Conservation (phyloP, 805 yeast genomes). For the Saccharomycopsis malanga region DNA sequence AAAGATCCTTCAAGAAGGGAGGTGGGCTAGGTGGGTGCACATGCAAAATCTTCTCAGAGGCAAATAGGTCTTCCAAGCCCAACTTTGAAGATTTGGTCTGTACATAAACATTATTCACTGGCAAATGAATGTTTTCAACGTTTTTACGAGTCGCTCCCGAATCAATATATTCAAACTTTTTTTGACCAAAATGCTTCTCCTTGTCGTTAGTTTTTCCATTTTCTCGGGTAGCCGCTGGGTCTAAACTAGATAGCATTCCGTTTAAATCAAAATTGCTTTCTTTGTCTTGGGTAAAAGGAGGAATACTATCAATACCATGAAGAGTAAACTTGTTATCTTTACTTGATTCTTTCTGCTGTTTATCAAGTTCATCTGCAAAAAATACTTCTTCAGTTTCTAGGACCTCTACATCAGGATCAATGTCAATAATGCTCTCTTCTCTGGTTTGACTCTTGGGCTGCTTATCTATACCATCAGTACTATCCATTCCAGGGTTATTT, state of each 20-base stretch:
- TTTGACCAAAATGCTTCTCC: too few relatives aligned
- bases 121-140: constrained; percentile 15
- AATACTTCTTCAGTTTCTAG: neutral
- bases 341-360: neutral
- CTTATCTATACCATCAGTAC: too few relatives aligned
- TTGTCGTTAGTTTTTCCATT: too few relatives aligned
- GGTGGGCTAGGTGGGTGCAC: constrained; percentile 11
- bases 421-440: too few relatives aligned
- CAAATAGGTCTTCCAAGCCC: constrained; percentile 3
- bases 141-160: neutral
- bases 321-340: constrained; percentile 2
- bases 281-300: constrained; percentile 20
- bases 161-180: neutral
- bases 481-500: too few relatives aligned
- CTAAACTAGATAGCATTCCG: constrained; percentile 5
- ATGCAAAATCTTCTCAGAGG: constrained; percentile 3
- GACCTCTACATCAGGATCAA: neutral
- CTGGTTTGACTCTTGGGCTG: too few relatives aligned
- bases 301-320: constrained; percentile 8
- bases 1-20: neutral
- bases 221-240: neutral
- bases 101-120: constrained; percentile 10
- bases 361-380: neutral
- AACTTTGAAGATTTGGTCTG: constrained; percentile 1
- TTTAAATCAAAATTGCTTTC: constrained; percentile 11